Percentiles rank a stretch among this genome's conserved stretches.
Evolutionary conservation across 495 filamentous ascomycete genomes (phyloP).

Genomic region (Neurospora sp.): DNA sequence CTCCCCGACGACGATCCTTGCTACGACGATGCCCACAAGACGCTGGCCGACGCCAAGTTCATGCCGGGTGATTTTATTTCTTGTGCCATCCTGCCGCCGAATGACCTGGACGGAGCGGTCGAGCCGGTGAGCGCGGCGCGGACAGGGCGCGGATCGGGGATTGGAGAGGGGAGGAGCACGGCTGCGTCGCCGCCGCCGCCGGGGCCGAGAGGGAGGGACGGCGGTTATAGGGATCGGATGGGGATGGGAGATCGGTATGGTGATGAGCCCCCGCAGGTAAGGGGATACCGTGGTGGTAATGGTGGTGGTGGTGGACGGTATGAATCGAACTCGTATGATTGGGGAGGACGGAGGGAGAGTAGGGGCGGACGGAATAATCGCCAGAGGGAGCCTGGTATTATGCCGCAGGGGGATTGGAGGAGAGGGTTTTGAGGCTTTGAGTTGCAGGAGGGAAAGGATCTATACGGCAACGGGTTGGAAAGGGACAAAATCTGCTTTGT

Average conservation of each 20-base stretch:
- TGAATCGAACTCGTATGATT: not conserved
- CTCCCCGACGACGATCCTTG: not conserved
- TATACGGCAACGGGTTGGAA: not conserved
- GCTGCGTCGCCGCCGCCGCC: conserved; percentile 30
- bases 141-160: conserved; percentile 26
- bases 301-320: not conserved
- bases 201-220: conserved; percentile 7
- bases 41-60: conserved; percentile 63
- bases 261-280: not conserved
- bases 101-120: conserved; percentile 58
- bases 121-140: conserved; percentile 39
- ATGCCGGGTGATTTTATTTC: conserved; percentile 83
- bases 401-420: conserved; percentile 50
- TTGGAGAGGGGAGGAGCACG: conserved; percentile 21
- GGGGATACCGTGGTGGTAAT: not conserved
- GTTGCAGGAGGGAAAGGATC: not conserved
- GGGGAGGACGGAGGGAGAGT: conserved; percentile 4
- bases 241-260: not conserved
- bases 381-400: not conserved
- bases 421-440: conserved; percentile 25
- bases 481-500: not conserved
- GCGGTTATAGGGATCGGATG: conserved; percentile 3
- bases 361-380: conserved; percentile 11
- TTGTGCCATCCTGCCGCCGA: conserved; percentile 67
- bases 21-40: conserved; percentile 43